Evolutionary conservation across 1,284 basidiomycete species (phyloP), one percentile per base, ranked within the genome.

Genomic region (Apiotrichum montevideense): DNA sequence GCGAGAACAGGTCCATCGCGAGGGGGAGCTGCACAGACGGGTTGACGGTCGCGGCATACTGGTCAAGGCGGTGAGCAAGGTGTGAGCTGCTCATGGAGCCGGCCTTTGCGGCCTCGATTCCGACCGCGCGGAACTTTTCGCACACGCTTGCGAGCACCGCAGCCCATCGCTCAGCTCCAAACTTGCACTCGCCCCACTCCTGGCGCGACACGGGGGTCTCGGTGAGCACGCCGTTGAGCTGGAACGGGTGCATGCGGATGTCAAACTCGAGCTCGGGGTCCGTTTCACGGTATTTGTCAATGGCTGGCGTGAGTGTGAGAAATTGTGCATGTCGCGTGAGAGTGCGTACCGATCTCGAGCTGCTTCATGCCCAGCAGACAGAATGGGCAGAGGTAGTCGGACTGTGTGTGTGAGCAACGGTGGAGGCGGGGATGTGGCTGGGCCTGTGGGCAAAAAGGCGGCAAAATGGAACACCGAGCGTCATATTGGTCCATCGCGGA

Each of bases 1-100:
- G 67, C 43, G 69, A 52, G 59, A 72, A 70, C 9, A 74, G 44
- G 47, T 68, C 70, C 60, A 71, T 67, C 29, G 63, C 66, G 40
- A 75, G 54, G 0, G 61, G 55, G 1, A 72, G 55, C 59, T 79
- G 78, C 32, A 64, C 54, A 1, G 60, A 59, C 3, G 77, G 77
- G 39, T 69, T 66, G 48, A 69, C 64, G 6, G 71, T 54, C n/a
- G 63, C 57, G 1, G 69, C 63, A 55, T 67, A 65, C 13, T 65
- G 63, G 15, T 66, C 64, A 6, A 80, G 58, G 7, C 79, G 70
- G 57, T 79, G 79, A 2, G 69, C 72, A 29, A 72, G 65, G 53
- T 73, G 76, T 10, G 77, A 75, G 11, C 70, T 68, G 1, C 68
- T 65, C 6, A 77, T 65, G 6, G 57, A 52, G n/a, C 76, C 76